Evolutionary conservation across 352 stramenopile species (phyloP), one percentile per base, ranked within the genome.

Genomic region (Globisporangium perplexum): DNA sequence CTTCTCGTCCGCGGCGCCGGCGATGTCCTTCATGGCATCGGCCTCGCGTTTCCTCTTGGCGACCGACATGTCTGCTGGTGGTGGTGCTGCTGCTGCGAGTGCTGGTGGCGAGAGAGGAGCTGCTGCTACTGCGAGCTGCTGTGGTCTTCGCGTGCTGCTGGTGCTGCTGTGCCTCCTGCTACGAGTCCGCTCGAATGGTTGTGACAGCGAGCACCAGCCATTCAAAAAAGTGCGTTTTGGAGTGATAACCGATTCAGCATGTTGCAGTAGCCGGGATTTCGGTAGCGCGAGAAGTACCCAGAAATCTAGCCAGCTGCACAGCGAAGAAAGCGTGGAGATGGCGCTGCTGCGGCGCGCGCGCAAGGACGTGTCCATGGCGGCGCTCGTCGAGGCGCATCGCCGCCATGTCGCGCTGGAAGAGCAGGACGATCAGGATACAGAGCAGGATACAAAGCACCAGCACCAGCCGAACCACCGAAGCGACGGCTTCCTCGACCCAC

Each of bases 1-100:
- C 65, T 77, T 74, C 35, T 74, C 66, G 18, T 69, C 65, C 33
- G 54, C 53, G 36, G 55, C 44, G 24, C 49, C 46, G 33, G 45
- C 57, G 56, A 62, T 62, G 49, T 51, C 42, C 56, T 62, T 62
- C 57, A 64, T 64, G 28, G 57, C 52, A 2, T 58, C 57, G 4
- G 39, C 52, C 57, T 59, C 57, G 38, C 52, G 65, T 64, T 47
- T 64, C 47, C 57, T 53, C 47, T 64, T 64, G 31, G 57, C 52
- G 20, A 50, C 57, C 57, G 57, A 59, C 57, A 64, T 64, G 50
- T 5, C 35, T 36, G 8, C 38, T n/a, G 7, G 4, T 38, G 11
- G 4, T 52, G 12, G n/a, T 15, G 47, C 47, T 42, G 44, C 30
- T 8, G 47, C 3, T 17, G 17, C 17, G n/a, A n/a, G n/a, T n/a